These are phyloP conservation scores for Trichoderma polysporum DNA, from an alignment of 2,329 filamentous ascomycete genomes.

Conservation along the genomic window DNA sequence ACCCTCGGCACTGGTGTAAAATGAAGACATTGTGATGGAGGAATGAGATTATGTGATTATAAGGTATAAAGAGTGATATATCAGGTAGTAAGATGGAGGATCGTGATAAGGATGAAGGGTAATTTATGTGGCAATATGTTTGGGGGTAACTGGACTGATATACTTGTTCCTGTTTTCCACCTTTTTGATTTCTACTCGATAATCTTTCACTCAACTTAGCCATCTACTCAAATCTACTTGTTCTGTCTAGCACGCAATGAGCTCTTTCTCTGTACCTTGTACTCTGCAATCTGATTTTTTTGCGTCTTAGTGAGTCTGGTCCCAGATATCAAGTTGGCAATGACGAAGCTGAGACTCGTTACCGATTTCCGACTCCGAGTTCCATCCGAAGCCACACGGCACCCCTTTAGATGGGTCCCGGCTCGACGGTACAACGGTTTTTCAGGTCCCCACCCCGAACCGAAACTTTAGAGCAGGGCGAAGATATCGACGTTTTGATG, in stretches of 20 bases:
- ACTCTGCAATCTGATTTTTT: not conserved
- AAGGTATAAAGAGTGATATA: not conserved
- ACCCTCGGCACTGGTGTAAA: conserved; percentile 33
- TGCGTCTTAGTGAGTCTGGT: not conserved
- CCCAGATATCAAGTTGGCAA: not conserved
- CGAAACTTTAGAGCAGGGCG: not conserved
- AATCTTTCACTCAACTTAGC: not conserved
- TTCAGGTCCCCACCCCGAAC: not conserved
- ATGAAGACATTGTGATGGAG: conserved; percentile 22
- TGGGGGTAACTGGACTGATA: not conserved
- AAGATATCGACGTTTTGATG: not conserved
- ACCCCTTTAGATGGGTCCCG: not conserved
- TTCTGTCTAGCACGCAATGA: not conserved
- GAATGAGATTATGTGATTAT: not conserved
- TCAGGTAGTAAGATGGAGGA: not conserved
- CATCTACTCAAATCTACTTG: not conserved
- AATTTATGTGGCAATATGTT: not conserved
- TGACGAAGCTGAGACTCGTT: not conserved
- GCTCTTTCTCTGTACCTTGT: not conserved
- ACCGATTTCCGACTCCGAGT: conserved; percentile 10
- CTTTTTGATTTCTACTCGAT: not conserved
- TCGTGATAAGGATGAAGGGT: not conserved
- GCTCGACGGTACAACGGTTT: not conserved
- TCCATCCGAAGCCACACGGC: conserved; percentile 6
- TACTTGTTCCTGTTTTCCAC: not conserved